Evolutionary conservation across 257 asterid species (phyloP), one percentile per base, ranked within the genome.

Genomic region (Cinchona pubescens): DNA sequence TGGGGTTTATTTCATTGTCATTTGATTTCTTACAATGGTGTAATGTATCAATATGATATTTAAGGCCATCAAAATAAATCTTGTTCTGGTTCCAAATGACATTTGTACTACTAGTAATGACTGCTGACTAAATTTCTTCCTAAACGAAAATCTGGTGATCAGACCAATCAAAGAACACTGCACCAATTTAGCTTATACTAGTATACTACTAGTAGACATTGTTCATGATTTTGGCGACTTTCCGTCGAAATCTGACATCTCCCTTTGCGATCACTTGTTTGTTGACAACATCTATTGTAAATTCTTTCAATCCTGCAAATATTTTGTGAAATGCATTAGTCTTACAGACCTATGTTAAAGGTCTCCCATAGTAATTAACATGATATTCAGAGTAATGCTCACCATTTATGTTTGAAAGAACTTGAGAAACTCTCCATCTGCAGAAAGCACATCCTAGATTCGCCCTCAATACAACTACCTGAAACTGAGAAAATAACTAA

Each of bases 381-480:
- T 1, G 1, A 8, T 5, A 29, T 21, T n/a, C 25, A 35, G 37
- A 18, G 35, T 38, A 64, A 5, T 12, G 21, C 49, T 78, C 29
- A 68, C 85, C 85, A 51, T 35, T 56, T 37, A 82, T 75, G 69
- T 61, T 78, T 13, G 80, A 71, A 40, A 78, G 14, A 18, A 78
- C 53, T 75, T 58, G 78, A 46, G 43, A 70, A 29, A 75, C 64
- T 75, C 77, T 82, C 69, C 19, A 55, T 58, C 80, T 74, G 75
- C 82, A 82, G 55, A 74, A 63, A 34, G 76, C 56, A 67, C 85
- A 82, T 23, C 85, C 78, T 35, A 71, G 71, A 63, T 78, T 76
- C 51, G 75, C 78, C 78, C 74, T 82, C 79, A 82, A 12, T 42
- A 82, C 80, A 65, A 82, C 78, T 64, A 78, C 78, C 82, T 78